Evolutionary conservation across 2,329 filamentous ascomycete genomes (phyloP), one percentile per base, ranked within the genome.

Genomic region (Basipetospora chlamydospora): DNA sequence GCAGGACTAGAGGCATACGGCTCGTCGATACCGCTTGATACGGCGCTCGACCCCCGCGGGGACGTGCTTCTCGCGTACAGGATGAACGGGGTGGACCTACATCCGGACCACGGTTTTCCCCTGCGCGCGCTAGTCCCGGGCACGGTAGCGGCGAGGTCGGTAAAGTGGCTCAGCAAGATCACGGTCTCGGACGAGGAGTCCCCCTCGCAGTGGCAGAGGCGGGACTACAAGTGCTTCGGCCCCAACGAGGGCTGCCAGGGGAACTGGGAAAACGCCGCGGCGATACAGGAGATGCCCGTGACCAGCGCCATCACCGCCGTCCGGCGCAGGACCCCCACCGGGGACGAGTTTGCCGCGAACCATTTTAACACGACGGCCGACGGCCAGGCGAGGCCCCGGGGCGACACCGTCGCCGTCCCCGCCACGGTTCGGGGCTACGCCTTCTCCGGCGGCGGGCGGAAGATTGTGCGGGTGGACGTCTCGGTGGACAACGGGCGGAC

Each of bases 151-250:
- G 77, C 76, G 1, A 64, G 77, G 2, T 75, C 70, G 5, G 76
- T 80, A 43, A 82, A 82, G 48, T 82, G 77, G 77, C 57, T 82
- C 2, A 72, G 64, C 42, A 67, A 68, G 30, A 73, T 82, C 37
- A 64, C 70, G 0, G 59, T 81, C 2, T 70, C 73, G 26, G 72
- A 75, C 39, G 77, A 81, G 43, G 77, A 82, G 51, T 77, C 73
- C 44, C 55, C 64, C 3, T 75, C 67, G 29, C 68, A 77, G 47
- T 78, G 75, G 74, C 74, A 80, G 48, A 63, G 70, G 16, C 63
- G 68, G 13, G 77, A 81, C 49, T 80, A 81, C 55, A 80, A 80
- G 50, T 72, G 68, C 46, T 79, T 80, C 41, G 73, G 75, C 0
- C 75, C 76, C 3, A 77, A 77, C 47, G 64, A 75, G 49, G 35